Evolutionary conservation across 176 grass and related monocot species (phyloP).

Genomic region (Tuctoria greenei): DNA sequence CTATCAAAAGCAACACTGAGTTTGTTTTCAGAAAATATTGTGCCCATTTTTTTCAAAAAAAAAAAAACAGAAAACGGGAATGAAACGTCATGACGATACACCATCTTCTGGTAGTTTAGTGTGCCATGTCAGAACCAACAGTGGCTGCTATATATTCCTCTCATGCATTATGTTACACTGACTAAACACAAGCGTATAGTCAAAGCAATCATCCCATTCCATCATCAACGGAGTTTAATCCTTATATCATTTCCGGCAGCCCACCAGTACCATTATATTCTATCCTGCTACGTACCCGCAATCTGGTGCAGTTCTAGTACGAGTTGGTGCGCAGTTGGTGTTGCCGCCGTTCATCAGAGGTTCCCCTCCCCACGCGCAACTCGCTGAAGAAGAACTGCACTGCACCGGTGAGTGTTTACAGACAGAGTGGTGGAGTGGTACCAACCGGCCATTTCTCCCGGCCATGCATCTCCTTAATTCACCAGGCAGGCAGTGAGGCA

Average conservation of each 20-base stretch:
- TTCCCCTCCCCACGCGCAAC: not conserved
- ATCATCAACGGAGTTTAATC: not conserved
- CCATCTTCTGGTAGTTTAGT: not conserved
- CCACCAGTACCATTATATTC: no score
- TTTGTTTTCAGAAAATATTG: no score
- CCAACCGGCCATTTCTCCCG: slow-evolving; percentile 21
- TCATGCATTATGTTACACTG: not conserved
- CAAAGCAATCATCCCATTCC: not conserved
- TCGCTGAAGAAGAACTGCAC: not conserved
- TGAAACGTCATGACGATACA: not conserved
- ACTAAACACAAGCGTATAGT: not conserved
- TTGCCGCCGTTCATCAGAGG: not conserved
- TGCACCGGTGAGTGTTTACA: not conserved
- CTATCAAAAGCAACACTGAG: no score
- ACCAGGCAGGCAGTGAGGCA: no score
- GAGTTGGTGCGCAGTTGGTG: slow-evolving; percentile 9
- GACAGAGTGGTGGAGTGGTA: slow-evolving; percentile 44
- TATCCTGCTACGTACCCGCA: not conserved
- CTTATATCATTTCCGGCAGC: not conserved
- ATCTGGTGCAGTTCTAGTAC: slow-evolving; percentile 18
- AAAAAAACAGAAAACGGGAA: not conserved
- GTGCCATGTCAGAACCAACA: not conserved
- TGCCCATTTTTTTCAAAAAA: no score
- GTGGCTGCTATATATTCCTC: not conserved
- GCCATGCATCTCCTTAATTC: not conserved